These are phyloP conservation scores for Fusarium sp. DNA, from an alignment of 2,329 filamentous ascomycete genomes.

Conservation along the genomic window DNA sequence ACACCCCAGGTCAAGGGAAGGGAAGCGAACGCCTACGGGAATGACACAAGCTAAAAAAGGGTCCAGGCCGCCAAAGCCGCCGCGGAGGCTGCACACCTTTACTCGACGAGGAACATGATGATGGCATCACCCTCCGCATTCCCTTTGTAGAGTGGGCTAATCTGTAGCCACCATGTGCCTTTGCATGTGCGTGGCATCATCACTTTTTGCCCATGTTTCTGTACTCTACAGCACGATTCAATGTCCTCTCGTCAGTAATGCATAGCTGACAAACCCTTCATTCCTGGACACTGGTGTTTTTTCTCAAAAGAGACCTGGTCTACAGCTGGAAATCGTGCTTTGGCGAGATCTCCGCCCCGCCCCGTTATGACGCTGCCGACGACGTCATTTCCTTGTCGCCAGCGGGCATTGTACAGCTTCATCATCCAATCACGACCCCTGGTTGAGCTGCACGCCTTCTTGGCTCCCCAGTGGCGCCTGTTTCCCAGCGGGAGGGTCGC, in stretches of 20 bases:
- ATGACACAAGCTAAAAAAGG: conserved; percentile 25
- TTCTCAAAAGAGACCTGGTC: neutral
- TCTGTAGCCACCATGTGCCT: conserved; percentile 20
- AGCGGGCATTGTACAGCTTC: conserved; percentile 10
- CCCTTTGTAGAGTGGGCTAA: neutral
- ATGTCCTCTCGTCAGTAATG: neutral
- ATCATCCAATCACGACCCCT: conserved; percentile 17
- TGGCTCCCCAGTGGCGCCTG: conserved; percentile 28
- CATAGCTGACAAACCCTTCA: conserved; percentile 15
- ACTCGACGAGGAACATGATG: conserved; percentile 22
- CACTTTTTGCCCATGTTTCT: conserved; percentile 8
- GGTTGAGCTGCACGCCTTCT: conserved; percentile 8
- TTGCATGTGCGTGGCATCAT: conserved; percentile 34
- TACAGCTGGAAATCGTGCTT: conserved; percentile 20
- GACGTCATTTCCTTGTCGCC: conserved; percentile 40
- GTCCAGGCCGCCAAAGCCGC: conserved; percentile 24
- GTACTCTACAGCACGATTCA: neutral
- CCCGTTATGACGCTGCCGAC: conserved; percentile 46
- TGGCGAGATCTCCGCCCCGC: conserved; percentile 36
- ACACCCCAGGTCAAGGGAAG: neutral
- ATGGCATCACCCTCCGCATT: conserved; percentile 31
- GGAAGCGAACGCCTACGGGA: neutral
- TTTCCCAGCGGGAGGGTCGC: conserved; percentile 34
- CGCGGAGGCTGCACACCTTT: conserved; percentile 19
- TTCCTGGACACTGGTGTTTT: neutral